Evolutionary conservation across 352 stramenopile genomes (phyloP).

Genomic region (Thraustochytrium striatum): DNA sequence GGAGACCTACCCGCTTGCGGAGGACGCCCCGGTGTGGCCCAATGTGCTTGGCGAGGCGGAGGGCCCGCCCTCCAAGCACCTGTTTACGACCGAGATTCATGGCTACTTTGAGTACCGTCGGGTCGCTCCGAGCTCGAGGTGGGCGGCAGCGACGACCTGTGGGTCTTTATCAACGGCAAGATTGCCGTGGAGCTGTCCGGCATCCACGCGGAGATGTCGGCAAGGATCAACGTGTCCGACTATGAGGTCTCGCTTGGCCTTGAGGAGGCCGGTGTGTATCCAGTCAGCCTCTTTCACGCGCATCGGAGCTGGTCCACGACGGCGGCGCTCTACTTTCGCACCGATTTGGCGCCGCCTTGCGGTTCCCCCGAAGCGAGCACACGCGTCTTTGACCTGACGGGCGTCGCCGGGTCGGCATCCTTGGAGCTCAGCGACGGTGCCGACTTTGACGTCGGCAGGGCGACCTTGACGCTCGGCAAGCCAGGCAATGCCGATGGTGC

Average conservation of each 20-base stretch:
- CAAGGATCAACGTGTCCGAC: background rate
- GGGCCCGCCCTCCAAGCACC: conserved; percentile 10
- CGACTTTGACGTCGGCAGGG: too few relatives aligned
- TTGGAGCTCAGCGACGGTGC: too few relatives aligned
- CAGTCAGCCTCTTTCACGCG: conserved; percentile 43
- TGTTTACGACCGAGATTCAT: conserved; percentile 49
- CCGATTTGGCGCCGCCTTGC: conserved; percentile 1
- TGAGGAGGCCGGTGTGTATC: background rate
- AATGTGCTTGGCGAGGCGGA: background rate
- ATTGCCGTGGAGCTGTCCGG: conserved; percentile 46
- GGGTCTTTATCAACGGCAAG: conserved; percentile 43
- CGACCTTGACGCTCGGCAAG: too few relatives aligned
- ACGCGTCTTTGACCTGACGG: background rate
- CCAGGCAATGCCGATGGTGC: too few relatives aligned
- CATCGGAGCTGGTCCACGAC: background rate
- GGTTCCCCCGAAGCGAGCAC: conserved; percentile 27
- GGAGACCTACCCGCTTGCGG: background rate
- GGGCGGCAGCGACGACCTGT: conserved; percentile 48
- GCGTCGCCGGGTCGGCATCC: too few relatives aligned
- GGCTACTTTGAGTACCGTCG: conserved; percentile 46
- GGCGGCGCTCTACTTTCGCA: background rate
- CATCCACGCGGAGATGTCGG: background rate
- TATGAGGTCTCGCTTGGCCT: background rate
- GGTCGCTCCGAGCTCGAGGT: conserved; percentile 30
- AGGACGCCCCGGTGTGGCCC: conserved; percentile 5